These are phyloP conservation scores for Lagenidium giganteum DNA, from an alignment of 352 stramenopile species.

Conservation along the genomic window DNA sequence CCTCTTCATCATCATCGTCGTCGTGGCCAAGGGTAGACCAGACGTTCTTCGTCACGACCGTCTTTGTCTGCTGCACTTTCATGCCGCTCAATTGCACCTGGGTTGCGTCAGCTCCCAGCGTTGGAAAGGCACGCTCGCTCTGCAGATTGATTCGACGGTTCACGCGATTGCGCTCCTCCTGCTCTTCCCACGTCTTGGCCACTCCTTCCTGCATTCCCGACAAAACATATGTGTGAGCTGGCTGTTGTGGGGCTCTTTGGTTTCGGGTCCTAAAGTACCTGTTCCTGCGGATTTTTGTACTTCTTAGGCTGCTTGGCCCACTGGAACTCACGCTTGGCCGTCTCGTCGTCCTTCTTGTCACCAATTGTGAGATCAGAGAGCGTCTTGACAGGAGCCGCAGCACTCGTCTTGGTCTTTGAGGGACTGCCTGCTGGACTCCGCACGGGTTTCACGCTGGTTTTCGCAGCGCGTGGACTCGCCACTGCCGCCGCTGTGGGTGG, in stretches of 20 bases:
- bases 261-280: slow-evolving; percentile 26
- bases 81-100: slow-evolving; percentile 55
- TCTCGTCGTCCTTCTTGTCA: slow-evolving; percentile 48
- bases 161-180: slow-evolving; percentile 65
- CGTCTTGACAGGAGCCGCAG: slow-evolving; percentile 31
- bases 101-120: slow-evolving; percentile 45
- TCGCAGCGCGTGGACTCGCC: slow-evolving; percentile 1
- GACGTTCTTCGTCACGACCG: slow-evolving; percentile 67
- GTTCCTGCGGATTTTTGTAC: slow-evolving; percentile 59
- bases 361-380: slow-evolving; percentile 60
- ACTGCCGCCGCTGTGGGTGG: slow-evolving; percentile 13
- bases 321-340: slow-evolving; percentile 40
- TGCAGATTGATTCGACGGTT: slow-evolving; percentile 53
- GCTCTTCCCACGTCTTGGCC: slow-evolving; percentile 61
- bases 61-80: slow-evolving; percentile 53
- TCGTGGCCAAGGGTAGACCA: slow-evolving; percentile 62
- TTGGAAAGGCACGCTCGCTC: slow-evolving; percentile 76
- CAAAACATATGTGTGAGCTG: background rate
- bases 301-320: slow-evolving; percentile 86
- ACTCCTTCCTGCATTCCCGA: slow-evolving; percentile 47
- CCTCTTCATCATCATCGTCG: slow-evolving; percentile 43
- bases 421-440: slow-evolving; percentile 5
- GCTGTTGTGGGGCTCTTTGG: no score
- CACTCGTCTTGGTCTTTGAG: slow-evolving; percentile 8
- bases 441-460: background rate